These are phyloP conservation scores for Isabelozyma heimii DNA, from an alignment of 805 yeast species.

Conservation along the genomic window DNA sequence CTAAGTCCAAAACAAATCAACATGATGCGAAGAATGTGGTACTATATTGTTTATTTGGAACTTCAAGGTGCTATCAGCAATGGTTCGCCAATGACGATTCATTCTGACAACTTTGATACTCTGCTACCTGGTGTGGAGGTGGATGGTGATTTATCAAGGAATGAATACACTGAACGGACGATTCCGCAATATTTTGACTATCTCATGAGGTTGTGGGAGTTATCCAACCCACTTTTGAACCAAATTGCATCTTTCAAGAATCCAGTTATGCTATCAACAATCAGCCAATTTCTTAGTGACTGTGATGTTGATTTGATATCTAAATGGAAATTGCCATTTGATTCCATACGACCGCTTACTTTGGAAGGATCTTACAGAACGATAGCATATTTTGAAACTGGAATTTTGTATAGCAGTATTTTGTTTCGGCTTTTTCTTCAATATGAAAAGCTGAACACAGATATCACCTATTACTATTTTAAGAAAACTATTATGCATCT, in stretches of 20 bases:
- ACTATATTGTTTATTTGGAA: slow-evolving; percentile 17
- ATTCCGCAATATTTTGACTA: neutral
- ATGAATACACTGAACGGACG: neutral
- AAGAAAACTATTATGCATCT: neutral
- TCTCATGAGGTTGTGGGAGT: neutral
- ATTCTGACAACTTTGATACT: slow-evolving; percentile 20
- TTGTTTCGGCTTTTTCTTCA: neutral
- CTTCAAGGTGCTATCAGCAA: slow-evolving; percentile 14
- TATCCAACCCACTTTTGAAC: neutral
- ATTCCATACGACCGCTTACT: neutral
- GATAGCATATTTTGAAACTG: neutral
- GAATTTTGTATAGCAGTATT: neutral
- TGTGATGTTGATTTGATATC: neutral
- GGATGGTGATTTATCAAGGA: neutral
- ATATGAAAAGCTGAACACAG: neutral
- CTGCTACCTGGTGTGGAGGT: neutral
- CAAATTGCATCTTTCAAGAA: neutral
- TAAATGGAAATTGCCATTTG: neutral
- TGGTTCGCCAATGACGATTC: slow-evolving; percentile 21
- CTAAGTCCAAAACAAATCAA: slow-evolving; percentile 12
- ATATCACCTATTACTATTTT: neutral
- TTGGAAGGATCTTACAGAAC: neutral
- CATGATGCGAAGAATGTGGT: slow-evolving; percentile 30
- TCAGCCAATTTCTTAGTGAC: neutral
- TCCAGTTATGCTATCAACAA: neutral